phyloP scores from a whole-genome alignment of 331 rosid species.

The Acacia pycnantha region DNA sequence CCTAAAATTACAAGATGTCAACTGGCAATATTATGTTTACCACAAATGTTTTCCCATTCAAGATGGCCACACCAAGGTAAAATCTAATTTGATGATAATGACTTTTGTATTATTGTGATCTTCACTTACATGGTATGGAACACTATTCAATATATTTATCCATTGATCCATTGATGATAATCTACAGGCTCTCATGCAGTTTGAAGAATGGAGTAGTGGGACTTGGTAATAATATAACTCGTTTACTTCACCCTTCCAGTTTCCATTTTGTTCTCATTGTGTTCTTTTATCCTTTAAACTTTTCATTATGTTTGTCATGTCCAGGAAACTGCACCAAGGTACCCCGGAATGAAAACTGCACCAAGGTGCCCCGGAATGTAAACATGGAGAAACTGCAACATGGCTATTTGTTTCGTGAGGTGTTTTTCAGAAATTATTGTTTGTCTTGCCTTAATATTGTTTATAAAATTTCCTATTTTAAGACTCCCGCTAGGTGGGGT shows the following conservation, averaged over 20 bases:
- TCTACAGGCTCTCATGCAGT: conserved; percentile 39
- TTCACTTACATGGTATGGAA: neutral
- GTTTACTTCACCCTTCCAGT: neutral
- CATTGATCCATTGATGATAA: conserved; percentile 5
- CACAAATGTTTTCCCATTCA: conserved; percentile 37
- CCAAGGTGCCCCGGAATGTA: conserved; percentile 60
- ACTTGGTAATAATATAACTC: conserved; percentile 41
- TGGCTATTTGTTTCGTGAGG: conserved; percentile 80
- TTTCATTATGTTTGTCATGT: conserved; percentile 22
- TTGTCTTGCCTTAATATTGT: conserved; percentile 2
- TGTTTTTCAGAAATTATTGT: conserved; percentile 23
- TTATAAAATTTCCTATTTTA: neutral
- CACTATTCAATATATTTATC: neutral
- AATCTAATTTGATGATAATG: neutral
- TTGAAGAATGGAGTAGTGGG: conserved; percentile 35
- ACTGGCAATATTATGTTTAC: conserved; percentile 29
- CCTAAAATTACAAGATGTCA: conserved; percentile 35
- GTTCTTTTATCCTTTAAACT: neutral
- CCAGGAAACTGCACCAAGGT: conserved; percentile 60
- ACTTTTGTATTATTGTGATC: neutral
- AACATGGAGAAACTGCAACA: conserved; percentile 68
- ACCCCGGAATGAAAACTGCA: conserved; percentile 55
- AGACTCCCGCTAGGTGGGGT: too few relatives aligned
- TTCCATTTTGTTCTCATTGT: conserved; percentile 1
- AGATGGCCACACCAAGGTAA: conserved; percentile 46